These are phyloP conservation scores for Pythium diclinum DNA, from an alignment of 352 stramenopile genomes.

Conservation along the genomic window DNA sequence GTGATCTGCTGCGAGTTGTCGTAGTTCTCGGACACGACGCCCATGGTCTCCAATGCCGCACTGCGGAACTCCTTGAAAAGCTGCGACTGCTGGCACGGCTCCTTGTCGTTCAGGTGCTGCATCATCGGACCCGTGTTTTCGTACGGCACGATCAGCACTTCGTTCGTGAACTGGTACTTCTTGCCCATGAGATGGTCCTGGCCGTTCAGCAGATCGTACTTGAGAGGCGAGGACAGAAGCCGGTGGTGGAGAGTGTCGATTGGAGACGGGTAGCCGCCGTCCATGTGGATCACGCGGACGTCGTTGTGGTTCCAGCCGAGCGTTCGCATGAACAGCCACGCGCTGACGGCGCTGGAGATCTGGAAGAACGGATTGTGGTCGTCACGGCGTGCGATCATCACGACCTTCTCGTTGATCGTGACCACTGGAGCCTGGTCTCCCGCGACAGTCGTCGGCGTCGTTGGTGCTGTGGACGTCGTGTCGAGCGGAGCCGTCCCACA, in stretches of 20 bases:
- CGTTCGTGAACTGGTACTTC: conserved; percentile 31
- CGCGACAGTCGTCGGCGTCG: too few relatives aligned
- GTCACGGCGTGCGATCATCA: conserved; percentile 31
- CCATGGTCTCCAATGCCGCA: conserved; percentile 9
- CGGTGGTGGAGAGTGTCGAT: conserved; percentile 28
- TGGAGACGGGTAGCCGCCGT: conserved; percentile 27
- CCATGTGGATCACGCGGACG: conserved; percentile 30
- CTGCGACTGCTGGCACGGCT: conserved; percentile 56
- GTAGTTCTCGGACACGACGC: too few relatives aligned
- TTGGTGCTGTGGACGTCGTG: not conserved
- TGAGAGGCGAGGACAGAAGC: conserved; percentile 22
- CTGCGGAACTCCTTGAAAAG: conserved; percentile 52
- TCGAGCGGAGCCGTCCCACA: not conserved
- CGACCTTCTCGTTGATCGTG: conserved; percentile 21
- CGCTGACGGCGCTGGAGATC: conserved; percentile 28
- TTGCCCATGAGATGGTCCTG: conserved; percentile 26
- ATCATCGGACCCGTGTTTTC: conserved; percentile 63
- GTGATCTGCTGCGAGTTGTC: conserved; percentile 9
- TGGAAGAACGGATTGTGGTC: conserved; percentile 43
- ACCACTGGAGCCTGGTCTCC: not conserved
- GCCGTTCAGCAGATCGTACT: conserved; percentile 17
- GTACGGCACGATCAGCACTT: conserved; percentile 49
- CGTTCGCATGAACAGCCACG: conserved; percentile 27
- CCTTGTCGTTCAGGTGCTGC: conserved; percentile 61
- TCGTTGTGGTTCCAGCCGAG: conserved; percentile 15